A percentile compares a stretch with the other conserved stretches of the same genome.
Conservation (phyloP, 352 stramenopile species). For the Aphanomyces cochlioides region DNA sequence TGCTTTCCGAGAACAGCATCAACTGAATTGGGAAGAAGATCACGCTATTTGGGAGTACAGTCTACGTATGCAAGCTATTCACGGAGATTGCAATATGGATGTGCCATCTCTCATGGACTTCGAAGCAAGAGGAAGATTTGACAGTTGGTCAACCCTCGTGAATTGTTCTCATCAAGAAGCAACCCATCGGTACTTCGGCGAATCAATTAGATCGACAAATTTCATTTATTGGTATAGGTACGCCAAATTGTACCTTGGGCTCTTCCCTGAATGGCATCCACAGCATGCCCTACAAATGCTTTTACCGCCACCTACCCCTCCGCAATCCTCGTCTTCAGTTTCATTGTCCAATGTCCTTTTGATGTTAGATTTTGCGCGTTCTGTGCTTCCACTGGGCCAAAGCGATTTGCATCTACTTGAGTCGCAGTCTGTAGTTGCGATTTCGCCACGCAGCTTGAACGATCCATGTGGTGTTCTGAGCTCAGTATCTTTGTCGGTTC, state of each 20-base stretch:
- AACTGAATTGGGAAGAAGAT: conserved; percentile 49
- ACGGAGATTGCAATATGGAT: conserved; percentile 62
- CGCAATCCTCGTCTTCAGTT: not conserved
- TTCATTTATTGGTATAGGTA: conserved; percentile 42
- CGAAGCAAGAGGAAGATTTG: conserved; percentile 68
- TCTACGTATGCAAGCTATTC: conserved; percentile 67
- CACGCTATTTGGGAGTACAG: conserved; percentile 72
- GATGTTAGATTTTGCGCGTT: conserved; percentile 26
- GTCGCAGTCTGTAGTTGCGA: not conserved
- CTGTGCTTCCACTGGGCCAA: conserved; percentile 19
- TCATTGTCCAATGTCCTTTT: not conserved
- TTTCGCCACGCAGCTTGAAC: conserved; percentile 14
- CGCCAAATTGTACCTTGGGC: conserved; percentile 68
- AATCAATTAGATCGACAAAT: not conserved
- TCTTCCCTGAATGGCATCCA: conserved; percentile 64
- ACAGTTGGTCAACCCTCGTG: conserved; percentile 66
- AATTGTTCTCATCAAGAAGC: conserved; percentile 43
- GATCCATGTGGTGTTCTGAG: conserved; percentile 25
- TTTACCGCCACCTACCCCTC: not conserved
- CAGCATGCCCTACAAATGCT: conserved; percentile 15
- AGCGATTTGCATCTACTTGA: conserved; percentile 27
- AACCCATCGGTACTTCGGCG: conserved; percentile 45
- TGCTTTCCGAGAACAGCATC: conserved; percentile 49
- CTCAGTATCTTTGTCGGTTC: conserved; percentile 13
- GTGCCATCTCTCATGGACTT: conserved; percentile 60